phyloP scores from a whole-genome alignment of 208 protist genomes.

The Angomonas deanei region DNA sequence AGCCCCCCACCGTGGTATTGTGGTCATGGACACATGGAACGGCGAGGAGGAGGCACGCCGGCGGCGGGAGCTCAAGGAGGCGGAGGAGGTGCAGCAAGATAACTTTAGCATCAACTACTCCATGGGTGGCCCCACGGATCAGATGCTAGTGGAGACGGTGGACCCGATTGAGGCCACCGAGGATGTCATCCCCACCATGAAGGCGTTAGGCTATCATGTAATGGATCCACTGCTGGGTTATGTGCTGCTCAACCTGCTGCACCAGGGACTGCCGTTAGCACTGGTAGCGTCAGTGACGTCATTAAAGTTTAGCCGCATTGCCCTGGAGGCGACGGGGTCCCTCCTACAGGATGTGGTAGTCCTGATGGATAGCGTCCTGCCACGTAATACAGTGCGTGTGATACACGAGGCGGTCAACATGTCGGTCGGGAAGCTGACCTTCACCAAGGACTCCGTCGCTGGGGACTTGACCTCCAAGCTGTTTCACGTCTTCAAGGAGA shows the following conservation, averaged over 20 bases:
- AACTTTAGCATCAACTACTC: constrained; percentile 1
- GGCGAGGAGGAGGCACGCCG: constrained; percentile 62
- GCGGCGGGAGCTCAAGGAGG: constrained; percentile 11
- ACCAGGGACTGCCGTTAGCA: constrained; percentile 82
- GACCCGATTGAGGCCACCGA: constrained; percentile 8
- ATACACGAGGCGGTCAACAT: constrained; percentile 78
- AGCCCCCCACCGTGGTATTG: constrained; percentile 76
- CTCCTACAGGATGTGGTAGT: constrained; percentile 82
- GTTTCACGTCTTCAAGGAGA: constrained; percentile 43
- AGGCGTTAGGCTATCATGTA: constrained; percentile 80
- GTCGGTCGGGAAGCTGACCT: constrained; percentile 55
- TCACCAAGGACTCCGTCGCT: constrained; percentile 57
- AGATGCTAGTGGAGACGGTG: not conserved
- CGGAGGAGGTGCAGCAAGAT: constrained; percentile 13
- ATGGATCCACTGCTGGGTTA: constrained; percentile 73
- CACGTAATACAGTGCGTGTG: constrained; percentile 53
- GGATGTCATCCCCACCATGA: constrained; percentile 74
- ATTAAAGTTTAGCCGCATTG: constrained; percentile 31
- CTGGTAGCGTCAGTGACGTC: constrained; percentile 63
- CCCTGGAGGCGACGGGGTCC: constrained; percentile 45
- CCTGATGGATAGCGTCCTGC: constrained; percentile 85
- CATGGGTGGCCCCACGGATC: constrained; percentile 8
- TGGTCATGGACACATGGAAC: constrained; percentile 50
- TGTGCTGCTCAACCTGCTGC: constrained; percentile 60
- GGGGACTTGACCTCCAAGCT: constrained; percentile 53